phyloP scores from a whole-genome alignment of 768 basidiomycete species.

The Amanita pallidorosea region DNA sequence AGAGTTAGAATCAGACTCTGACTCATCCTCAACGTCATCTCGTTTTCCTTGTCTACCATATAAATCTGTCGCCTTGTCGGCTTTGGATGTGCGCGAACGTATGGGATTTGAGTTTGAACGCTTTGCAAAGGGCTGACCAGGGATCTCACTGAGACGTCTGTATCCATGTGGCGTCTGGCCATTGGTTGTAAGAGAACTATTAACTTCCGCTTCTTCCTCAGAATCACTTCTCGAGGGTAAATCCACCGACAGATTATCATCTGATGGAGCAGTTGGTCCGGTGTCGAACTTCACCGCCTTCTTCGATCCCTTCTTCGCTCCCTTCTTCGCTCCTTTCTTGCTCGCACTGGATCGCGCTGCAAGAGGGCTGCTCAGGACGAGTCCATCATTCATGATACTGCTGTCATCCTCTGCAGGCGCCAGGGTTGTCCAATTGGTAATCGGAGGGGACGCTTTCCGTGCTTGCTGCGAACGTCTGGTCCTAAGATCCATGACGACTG shows the following conservation, averaged over 20 bases:
- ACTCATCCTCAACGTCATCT: background rate
- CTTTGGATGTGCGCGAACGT: background rate
- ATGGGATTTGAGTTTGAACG: background rate
- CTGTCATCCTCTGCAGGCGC: slow-evolving; percentile 8
- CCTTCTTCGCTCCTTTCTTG: background rate
- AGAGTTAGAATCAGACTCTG: slow-evolving; percentile 14
- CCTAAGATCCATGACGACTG: background rate
- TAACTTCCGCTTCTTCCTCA: slow-evolving; percentile 1
- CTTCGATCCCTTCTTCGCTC: background rate
- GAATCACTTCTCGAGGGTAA: background rate
- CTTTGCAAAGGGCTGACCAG: background rate
- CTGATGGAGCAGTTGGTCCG: background rate
- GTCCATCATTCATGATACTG: slow-evolving; percentile 1
- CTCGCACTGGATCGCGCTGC: background rate
- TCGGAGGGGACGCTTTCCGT: background rate
- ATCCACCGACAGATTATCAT: background rate
- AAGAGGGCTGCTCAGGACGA: background rate
- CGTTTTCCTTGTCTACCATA: slow-evolving; percentile 4
- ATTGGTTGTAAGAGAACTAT: background rate
- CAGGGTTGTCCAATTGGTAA: slow-evolving; percentile 4
- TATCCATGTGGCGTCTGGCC: background rate
- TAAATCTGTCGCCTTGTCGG: background rate
- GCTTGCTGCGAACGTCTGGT: background rate
- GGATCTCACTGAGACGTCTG: slow-evolving; percentile 2
- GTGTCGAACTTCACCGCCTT: background rate